Evolutionary conservation across 768 basidiomycete species (phyloP).

Genomic region (Sporobolomyces pararoseus): DNA sequence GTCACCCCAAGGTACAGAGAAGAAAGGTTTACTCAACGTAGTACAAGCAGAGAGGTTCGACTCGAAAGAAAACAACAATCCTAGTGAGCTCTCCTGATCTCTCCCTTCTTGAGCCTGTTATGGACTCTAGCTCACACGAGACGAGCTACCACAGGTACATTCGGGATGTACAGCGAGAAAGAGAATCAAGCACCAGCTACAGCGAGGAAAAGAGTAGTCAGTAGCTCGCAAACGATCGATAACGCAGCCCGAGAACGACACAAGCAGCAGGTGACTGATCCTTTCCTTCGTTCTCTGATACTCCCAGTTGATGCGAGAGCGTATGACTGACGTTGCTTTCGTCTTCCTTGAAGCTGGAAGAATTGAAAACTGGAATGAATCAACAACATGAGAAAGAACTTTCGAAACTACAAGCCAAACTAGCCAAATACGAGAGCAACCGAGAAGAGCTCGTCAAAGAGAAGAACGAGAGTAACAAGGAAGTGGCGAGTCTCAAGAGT

Average conservation of each 20-base stretch:
- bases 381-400: conserved; percentile 26
- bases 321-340: neutral
- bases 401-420: conserved; percentile 22
- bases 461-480: conserved; percentile 14
- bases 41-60: conserved; percentile 15
- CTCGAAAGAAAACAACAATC: neutral
- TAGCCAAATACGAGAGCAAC: conserved; percentile 6
- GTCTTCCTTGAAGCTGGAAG: conserved; percentile 23
- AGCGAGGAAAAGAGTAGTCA: conserved; percentile 1
- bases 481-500: conserved; percentile 11
- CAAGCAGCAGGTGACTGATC: conserved; percentile 30
- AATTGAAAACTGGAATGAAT: conserved; percentile 10
- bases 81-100: neutral
- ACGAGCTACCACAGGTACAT: conserved; percentile 13
- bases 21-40: conserved; percentile 20
- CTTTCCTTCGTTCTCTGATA: too few relatives aligned
- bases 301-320: too few relatives aligned
- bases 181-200: conserved; percentile 19
- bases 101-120: neutral
- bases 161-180: conserved; percentile 31
- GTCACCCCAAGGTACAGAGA: conserved; percentile 3
- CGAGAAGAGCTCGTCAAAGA: conserved; percentile 13
- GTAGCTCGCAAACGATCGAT: neutral
- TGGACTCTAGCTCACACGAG: neutral
- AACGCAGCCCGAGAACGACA: conserved; percentile 21